phyloP scores from a whole-genome alignment of 2,329 filamentous ascomycete genomes.

The Geosmithia morbida region DNA sequence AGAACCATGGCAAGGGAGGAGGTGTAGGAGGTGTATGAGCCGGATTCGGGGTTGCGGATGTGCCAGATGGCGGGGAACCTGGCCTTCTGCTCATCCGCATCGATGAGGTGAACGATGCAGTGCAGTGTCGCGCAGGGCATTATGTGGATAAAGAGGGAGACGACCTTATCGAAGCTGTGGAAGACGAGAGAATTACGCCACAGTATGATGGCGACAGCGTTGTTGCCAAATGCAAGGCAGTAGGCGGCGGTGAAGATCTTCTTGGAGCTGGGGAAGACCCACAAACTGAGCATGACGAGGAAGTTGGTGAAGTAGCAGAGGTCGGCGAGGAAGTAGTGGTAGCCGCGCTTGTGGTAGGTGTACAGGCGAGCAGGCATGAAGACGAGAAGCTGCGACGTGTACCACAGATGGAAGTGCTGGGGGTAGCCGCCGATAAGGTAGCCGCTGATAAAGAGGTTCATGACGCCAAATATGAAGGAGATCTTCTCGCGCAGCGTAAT shows the following conservation, averaged over 20 bases:
- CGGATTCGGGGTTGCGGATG: constrained; percentile 55
- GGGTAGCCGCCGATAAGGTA: constrained; percentile 82
- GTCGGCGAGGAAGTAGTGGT: constrained; percentile 94
- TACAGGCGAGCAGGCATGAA: constrained; percentile 96
- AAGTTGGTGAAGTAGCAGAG: constrained; percentile 98
- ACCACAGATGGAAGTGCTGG: constrained; percentile 85
- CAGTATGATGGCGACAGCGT: constrained; percentile 95
- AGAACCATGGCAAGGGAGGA: constrained; percentile 71
- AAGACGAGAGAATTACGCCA: constrained; percentile 98
- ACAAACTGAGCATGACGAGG: constrained; percentile 66
- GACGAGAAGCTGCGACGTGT: constrained; percentile 72
- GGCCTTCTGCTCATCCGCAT: constrained; percentile 45
- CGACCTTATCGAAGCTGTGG: constrained; percentile 96
- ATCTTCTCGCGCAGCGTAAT: constrained; percentile 88
- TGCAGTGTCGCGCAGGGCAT: constrained; percentile 95
- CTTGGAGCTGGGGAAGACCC: constrained; percentile 83
- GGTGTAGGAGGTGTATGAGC: constrained; percentile 67
- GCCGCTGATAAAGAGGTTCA: constrained; percentile 95
- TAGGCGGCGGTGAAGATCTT: constrained; percentile 84
- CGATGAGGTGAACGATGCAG: constrained; percentile 74
- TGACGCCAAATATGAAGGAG: constrained; percentile 87
- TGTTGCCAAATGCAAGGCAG: constrained; percentile 90
- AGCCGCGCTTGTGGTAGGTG: constrained; percentile 80
- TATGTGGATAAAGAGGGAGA: constrained; percentile 96
- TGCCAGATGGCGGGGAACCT: constrained; percentile 77